These are phyloP conservation scores for Penicillium diatomitis DNA, from an alignment of 495 filamentous ascomycete species.

Conservation along the genomic window DNA sequence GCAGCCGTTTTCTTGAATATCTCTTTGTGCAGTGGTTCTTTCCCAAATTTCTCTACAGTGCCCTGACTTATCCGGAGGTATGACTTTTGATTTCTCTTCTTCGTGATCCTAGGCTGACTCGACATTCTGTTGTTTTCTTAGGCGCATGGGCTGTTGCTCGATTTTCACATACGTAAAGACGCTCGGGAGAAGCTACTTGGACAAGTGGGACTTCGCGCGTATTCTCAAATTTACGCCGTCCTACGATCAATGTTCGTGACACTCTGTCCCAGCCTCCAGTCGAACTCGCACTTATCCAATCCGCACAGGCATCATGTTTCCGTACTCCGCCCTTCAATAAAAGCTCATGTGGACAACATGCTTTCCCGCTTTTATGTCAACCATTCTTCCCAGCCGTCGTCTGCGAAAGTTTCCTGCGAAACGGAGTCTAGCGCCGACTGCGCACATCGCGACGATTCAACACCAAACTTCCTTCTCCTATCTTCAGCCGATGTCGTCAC, in stretches of 20 bases:
- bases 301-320: constrained; percentile 30
- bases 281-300: no score
- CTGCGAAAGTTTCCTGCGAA: neutral
- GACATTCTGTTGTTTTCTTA: constrained; percentile 17
- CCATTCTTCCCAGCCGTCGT: neutral
- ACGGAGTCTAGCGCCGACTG: neutral
- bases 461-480: constrained; percentile 31
- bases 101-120: constrained; percentile 3
- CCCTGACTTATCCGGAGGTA: constrained; percentile 85
- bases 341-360: constrained; percentile 68
- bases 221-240: constrained; percentile 55
- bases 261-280: no score
- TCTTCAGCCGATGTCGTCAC: constrained; percentile 32
- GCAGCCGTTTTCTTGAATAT: constrained; percentile 64
- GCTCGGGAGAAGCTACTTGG: constrained; percentile 83
- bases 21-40: constrained; percentile 89
- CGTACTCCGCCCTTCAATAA: constrained; percentile 46
- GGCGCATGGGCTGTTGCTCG: constrained; percentile 79
- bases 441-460: constrained; percentile 9
- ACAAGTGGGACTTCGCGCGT: constrained; percentile 66
- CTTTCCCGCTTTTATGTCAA: constrained; percentile 48
- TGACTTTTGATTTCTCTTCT: constrained; percentile 7
- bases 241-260: constrained; percentile 38
- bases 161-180: constrained; percentile 85
- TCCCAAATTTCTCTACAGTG: constrained; percentile 71